These are phyloP conservation scores for Agaricus blazei DNA, from an alignment of 768 basidiomycete species.

Conservation along the genomic window DNA sequence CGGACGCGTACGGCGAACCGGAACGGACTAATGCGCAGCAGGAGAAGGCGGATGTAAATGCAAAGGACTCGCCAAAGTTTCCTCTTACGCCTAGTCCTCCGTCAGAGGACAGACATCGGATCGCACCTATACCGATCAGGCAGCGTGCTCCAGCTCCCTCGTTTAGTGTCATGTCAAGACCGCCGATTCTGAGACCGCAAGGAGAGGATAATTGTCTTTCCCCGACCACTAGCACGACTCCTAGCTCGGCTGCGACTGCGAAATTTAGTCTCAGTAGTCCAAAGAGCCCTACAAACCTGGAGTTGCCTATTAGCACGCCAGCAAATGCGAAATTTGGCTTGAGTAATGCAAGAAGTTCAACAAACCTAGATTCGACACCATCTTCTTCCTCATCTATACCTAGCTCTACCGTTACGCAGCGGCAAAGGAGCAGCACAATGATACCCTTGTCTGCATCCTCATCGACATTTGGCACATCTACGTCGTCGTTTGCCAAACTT, in stretches of 20 bases:
- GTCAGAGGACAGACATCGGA: constrained; percentile 17
- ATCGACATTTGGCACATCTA: constrained; percentile 14
- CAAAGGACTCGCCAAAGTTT: constrained; percentile 1
- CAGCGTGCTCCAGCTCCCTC: constrained; percentile 49
- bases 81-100: constrained; percentile 8
- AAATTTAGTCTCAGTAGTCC: constrained; percentile 5
- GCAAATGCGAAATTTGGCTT: neutral
- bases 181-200: constrained; percentile 30
- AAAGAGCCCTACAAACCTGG: constrained; percentile 4
- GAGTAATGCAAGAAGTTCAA: constrained; percentile 1
- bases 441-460: constrained; percentile 24
- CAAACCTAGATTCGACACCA: neutral
- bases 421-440: constrained; percentile 39
- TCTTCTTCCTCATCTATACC: neutral
- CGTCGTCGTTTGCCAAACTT: constrained; percentile 13
- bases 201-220: constrained; percentile 7
- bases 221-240: neutral
- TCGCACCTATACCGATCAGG: constrained; percentile 57
- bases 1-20: constrained; percentile 19
- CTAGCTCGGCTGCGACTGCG: neutral
- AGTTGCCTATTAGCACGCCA: constrained; percentile 1
- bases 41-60: constrained; percentile 1
- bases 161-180: constrained; percentile 61
- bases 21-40: constrained; percentile 8
- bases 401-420: neutral